Base-by-base conservation (phyloP, 495 filamentous ascomycete species). In the Polyplosphaeria fusca region DNA sequence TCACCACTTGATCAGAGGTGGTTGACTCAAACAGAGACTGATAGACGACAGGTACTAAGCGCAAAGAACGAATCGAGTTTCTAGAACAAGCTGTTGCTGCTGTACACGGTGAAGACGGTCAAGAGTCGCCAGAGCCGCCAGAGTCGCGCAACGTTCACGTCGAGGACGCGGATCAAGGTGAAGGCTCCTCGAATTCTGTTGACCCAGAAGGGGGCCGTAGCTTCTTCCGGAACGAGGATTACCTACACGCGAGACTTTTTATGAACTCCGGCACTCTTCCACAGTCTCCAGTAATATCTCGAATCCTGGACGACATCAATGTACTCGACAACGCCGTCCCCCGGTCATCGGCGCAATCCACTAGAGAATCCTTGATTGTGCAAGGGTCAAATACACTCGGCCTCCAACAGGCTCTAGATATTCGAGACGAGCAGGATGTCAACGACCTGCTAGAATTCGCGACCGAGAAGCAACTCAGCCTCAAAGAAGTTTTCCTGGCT, bases 61-160 rank as follows among this genome's bases (percentile, higher is more conserved):
- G 56, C 14, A 60, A 60, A 40, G 20, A 60, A 46, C 16, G 56
- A 35, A 27, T 60, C 20, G 38, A 52, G n/a, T 47, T 25, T 13
- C 20, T 53, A 11, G 56, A 60, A 22, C 7, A 46, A 30, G 22
- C 30, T 5, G 43, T 39, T 2, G 43, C 18, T 18, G 27, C 13
- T 14, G 16, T 20, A 39, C 28, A 38, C 19, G 2, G 9, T 42
- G 11, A 7, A 42, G 5, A 7, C 19, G 13, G 19, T 5, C 7
- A 42, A 5, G 19, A 7, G 19, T 7, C 11, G 5, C 19, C 39
- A 18, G 39, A 19, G 5, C 9, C 5, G 5, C 11, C 7, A 42
- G 5, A 5, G 16, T 11, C 39, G 19, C 9, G 9, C 9, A 5
- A 7, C 5, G 9, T 18, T 11, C 16, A 7, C 19, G 16, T 5